These are phyloP conservation scores for Plasmodium knowlesi DNA, from an alignment of 169 alveolate species.

Conservation along the genomic window DNA sequence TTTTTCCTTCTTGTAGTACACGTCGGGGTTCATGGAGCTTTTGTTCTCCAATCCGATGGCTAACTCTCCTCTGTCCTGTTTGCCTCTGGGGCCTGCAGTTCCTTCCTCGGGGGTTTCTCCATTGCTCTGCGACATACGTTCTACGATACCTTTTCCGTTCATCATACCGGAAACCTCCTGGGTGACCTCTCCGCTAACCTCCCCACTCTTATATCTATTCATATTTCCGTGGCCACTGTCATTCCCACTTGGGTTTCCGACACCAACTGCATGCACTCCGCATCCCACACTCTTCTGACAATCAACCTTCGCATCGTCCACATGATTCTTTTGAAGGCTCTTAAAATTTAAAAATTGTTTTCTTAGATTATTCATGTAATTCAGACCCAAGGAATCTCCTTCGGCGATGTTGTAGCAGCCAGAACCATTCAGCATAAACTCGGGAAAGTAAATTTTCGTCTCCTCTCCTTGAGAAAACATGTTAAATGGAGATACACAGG, in stretches of 20 bases:
- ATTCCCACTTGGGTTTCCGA: not conserved
- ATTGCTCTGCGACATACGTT: not conserved
- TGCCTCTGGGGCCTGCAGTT: not conserved
- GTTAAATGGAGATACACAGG: not conserved
- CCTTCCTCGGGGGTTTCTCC: not conserved
- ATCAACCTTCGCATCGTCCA: not conserved
- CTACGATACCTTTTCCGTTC: not conserved
- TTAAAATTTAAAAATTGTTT: not conserved
- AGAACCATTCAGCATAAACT: not conserved
- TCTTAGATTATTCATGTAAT: slow-evolving; percentile 5
- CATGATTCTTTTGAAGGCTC: not conserved
- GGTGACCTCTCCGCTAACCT: not conserved
- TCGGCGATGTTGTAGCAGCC: not conserved
- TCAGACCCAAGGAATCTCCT: not conserved
- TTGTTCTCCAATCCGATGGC: not conserved
- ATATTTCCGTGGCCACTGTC: not conserved
- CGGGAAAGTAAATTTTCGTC: not conserved
- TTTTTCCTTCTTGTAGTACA: not conserved
- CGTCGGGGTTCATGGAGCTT: not conserved
- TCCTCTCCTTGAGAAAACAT: slow-evolving; percentile 16
- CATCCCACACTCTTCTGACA: not conserved
- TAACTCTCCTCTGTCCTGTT: not conserved
- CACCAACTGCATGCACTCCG: not conserved
- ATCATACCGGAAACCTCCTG: not conserved
- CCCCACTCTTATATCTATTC: not conserved